Evolutionary conservation across 2,329 filamentous ascomycete genomes (phyloP), one percentile per base, ranked within the genome.

Genomic region (Cordyceps cicadae): DNA sequence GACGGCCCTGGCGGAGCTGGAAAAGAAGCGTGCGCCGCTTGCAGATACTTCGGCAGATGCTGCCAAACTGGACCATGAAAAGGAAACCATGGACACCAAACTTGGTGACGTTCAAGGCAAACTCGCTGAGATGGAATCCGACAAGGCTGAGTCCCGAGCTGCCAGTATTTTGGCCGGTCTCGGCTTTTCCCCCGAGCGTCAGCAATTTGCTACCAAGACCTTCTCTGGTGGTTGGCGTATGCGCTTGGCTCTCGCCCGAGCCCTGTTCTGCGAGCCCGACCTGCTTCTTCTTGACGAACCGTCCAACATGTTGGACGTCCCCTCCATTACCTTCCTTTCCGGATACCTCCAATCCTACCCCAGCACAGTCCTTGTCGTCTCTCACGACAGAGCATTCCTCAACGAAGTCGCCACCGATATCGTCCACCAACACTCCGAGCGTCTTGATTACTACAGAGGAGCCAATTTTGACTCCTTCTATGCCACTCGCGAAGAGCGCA

Each of bases 201-300:
- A 99, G 71, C 89, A 96, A 68, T 92, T 84, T 71, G 88, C 94
- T 17, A 99, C 94, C 59, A 97, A 90, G 81, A 97, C 93, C 5
- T 99, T 99, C 78, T 99, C 94, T 58, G 94, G 94, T 82, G 94
- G 94, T 88, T 99, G 94, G 94, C 87, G 94, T 76, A 99, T 99
- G 94, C 88, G 94, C 80, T 79, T 99, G 70, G 94, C 94, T 15
- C 82, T 99, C 64, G 94, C 94, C 14, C 83, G 94, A 82, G 94
- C 94, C 15, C 84, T 99, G 41, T 99, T 99, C 80, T 99, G 94
- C 78, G 94, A 99, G 74, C 94, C 94, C 49, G 94, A 99, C 76
- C 80, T 99, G 57, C 78, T 99, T 62, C 83, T 99, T 73, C 91
- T 99, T 67, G 94, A 99, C 79, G 94, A 99, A 86, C 94, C 94